Conservation (phyloP, 345 rosid species). For the Gossypium mustelinum region DNA sequence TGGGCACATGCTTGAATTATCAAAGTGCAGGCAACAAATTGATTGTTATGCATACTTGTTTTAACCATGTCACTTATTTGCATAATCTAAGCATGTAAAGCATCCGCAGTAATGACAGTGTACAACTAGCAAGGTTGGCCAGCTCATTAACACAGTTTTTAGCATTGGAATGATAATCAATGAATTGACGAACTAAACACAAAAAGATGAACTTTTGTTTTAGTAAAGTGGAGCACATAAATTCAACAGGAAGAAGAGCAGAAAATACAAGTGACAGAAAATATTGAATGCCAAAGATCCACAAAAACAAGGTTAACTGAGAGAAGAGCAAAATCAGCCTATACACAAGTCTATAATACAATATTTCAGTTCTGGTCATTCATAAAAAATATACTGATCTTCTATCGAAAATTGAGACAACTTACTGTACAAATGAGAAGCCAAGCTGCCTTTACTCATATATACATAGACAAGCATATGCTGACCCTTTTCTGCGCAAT, state of each 20-base stretch:
- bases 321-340: background rate
- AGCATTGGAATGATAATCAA: background rate
- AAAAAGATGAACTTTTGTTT: background rate
- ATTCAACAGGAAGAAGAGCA: background rate
- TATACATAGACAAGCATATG: conserved; percentile 91
- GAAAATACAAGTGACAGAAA: background rate
- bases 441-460: conserved; percentile 96
- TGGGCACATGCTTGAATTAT: background rate
- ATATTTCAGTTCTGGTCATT: background rate
- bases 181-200: background rate
- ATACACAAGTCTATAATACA: background rate
- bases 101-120: background rate
- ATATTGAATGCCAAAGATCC: conserved; percentile 3
- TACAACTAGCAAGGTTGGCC: background rate
- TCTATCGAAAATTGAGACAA: conserved; percentile 9
- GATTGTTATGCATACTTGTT: background rate
- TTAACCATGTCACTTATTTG: background rate
- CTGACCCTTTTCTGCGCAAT: conserved; percentile 91
- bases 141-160: background rate
- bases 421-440: conserved; percentile 93
- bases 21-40: background rate
- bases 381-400: background rate
- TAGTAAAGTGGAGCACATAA: background rate
- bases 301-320: background rate
- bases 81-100: background rate